Conservation (phyloP, 2,329 filamentous ascomycete species). For the Dothistroma pini region DNA sequence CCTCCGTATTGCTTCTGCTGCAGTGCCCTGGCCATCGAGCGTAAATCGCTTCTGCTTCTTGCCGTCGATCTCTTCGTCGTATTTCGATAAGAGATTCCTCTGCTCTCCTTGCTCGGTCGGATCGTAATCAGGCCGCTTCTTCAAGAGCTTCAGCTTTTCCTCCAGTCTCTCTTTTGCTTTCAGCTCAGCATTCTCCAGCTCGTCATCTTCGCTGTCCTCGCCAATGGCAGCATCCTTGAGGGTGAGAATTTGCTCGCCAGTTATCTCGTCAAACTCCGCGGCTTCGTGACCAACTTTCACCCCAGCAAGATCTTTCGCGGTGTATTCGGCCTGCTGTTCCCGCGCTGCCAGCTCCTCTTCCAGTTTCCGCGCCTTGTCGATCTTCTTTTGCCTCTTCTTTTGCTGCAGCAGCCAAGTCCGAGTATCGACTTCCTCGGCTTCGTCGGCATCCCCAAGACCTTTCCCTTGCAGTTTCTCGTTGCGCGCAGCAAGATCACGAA, state of each 20-base stretch:
- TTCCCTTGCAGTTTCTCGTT: constrained; percentile 73
- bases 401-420: constrained; percentile 82
- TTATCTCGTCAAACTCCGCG: constrained; percentile 68
- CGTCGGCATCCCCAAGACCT: constrained; percentile 73
- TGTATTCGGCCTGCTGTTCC: constrained; percentile 70
- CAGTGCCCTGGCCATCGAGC: constrained; percentile 72
- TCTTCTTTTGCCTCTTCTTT: constrained; percentile 92
- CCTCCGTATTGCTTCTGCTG: constrained; percentile 57
- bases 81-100: constrained; percentile 74
- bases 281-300: constrained; percentile 90
- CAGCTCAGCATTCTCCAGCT: constrained; percentile 74
- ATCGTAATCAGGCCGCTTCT: constrained; percentile 85
- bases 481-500: constrained; percentile 77
- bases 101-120: constrained; percentile 68
- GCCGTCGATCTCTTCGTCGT: constrained; percentile 90
- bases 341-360: constrained; percentile 77
- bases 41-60: constrained; percentile 88
- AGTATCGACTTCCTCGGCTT: constrained; percentile 64
- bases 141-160: constrained; percentile 80
- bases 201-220: constrained; percentile 76
- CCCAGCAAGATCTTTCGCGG: constrained; percentile 78
- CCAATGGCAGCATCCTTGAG: constrained; percentile 90
- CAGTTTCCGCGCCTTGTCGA: constrained; percentile 65
- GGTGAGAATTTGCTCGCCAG: constrained; percentile 82
- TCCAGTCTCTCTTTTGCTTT: constrained; percentile 68